Conservation (phyloP, 2,329 filamentous ascomycete species). For the Phialophora tarda region DNA sequence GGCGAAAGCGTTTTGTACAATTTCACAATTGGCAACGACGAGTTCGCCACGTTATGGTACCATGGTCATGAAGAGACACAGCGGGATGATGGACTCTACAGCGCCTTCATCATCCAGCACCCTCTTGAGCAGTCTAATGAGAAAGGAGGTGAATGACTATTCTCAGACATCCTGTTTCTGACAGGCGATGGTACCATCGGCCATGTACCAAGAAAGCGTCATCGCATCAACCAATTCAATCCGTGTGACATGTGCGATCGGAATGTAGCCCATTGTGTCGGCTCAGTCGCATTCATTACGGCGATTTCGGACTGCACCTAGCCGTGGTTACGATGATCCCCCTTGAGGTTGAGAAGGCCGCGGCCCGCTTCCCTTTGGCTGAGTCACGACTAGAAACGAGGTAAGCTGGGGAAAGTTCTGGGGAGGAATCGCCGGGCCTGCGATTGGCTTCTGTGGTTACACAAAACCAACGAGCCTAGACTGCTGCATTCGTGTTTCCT, state of each 20-base stretch:
- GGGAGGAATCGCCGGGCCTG: not conserved
- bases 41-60: slow-evolving; percentile 66
- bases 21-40: slow-evolving; percentile 63
- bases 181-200: too few species aligned
- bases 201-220: slow-evolving; percentile 59
- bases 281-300: not conserved
- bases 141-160: too few species aligned
- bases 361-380: not conserved
- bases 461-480: not conserved
- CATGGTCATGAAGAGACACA: slow-evolving; percentile 68
- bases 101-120: too few species aligned
- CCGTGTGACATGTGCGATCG: slow-evolving; percentile 58
- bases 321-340: not conserved
- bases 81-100: too few species aligned
- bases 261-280: slow-evolving; percentile 42
- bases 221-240: slow-evolving; percentile 62
- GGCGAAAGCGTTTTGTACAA: slow-evolving; percentile 68
- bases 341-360: not conserved
- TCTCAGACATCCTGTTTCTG: too few species aligned
- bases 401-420: not conserved
- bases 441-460: not conserved
- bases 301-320: not conserved
- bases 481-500: not conserved
- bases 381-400: not conserved
- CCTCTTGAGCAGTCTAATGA: too few species aligned